These are phyloP conservation scores for Talaromyces marneffei DNA, from an alignment of 2,329 filamentous ascomycete genomes.

Conservation along the genomic window DNA sequence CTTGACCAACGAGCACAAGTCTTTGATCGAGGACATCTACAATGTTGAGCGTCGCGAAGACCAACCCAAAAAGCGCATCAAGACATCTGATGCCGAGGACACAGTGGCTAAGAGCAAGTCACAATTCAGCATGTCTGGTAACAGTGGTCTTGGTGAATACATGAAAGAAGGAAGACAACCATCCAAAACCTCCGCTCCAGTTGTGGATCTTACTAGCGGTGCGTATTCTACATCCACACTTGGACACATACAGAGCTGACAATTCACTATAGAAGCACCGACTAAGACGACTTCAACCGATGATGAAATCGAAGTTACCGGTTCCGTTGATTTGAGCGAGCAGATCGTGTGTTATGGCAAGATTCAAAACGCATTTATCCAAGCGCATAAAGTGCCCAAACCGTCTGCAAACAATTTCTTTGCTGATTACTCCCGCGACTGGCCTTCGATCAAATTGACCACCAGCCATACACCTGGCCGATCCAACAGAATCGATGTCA, in stretches of 20 bases:
- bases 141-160: constrained; percentile 58
- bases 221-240: constrained; percentile 8
- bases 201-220: constrained; percentile 44
- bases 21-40: constrained; percentile 67
- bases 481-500: constrained; percentile 60
- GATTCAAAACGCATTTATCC: constrained; percentile 61
- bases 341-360: constrained; percentile 78
- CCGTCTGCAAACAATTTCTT: constrained; percentile 57
- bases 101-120: constrained; percentile 39
- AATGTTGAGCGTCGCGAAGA: constrained; percentile 62
- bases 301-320: constrained; percentile 38
- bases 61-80: constrained; percentile 61
- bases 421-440: constrained; percentile 49
- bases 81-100: constrained; percentile 44
- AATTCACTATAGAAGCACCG: constrained; percentile 16
- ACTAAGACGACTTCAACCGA: constrained; percentile 22
- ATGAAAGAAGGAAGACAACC: constrained; percentile 55
- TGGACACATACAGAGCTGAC: neutral
- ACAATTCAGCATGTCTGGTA: constrained; percentile 44
- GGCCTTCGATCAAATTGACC: constrained; percentile 69
- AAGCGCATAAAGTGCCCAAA: constrained; percentile 64
- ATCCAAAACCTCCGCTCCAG: constrained; percentile 38
- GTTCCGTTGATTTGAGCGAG: constrained; percentile 55
- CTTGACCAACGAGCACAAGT: neutral
- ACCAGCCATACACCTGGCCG: constrained; percentile 57